Percentiles rank a stretch among this genome's conserved stretches.
Conservation (phyloP, 2,329 filamentous ascomycete genomes). For the Xylariaceae sp. region DNA sequence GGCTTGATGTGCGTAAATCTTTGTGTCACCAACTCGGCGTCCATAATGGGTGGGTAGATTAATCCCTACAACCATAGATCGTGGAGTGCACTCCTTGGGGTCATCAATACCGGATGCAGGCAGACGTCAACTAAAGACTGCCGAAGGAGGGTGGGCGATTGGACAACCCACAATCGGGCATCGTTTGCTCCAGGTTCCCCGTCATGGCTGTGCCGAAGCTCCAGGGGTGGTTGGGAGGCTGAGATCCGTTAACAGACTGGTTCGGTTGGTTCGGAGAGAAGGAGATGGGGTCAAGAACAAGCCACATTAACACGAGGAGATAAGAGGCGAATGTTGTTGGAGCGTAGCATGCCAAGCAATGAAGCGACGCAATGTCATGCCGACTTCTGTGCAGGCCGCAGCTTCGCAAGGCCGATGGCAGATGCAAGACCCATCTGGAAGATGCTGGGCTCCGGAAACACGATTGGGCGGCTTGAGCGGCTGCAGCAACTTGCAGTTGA, state of each 20-base stretch:
- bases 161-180: conserved; percentile 24
- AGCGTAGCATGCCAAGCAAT: conserved; percentile 25
- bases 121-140: conserved; percentile 28
- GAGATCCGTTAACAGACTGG: conserved; percentile 23
- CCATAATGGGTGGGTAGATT: conserved; percentile 32
- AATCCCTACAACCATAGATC: conserved; percentile 35
- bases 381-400: conserved; percentile 29
- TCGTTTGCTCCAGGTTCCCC: conserved; percentile 26
- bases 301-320: conserved; percentile 39
- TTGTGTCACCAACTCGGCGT: too few species aligned
- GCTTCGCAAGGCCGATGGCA: conserved; percentile 24
- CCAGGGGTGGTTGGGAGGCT: conserved; percentile 29
- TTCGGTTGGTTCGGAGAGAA: conserved; percentile 33
- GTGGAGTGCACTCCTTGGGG: conserved; percentile 42
- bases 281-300: conserved; percentile 30
- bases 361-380: conserved; percentile 38
- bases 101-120: conserved; percentile 32
- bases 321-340: conserved; percentile 28
- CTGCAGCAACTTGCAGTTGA: conserved; percentile 34
- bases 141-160: conserved; percentile 35
- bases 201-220: conserved; percentile 31
- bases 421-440: conserved; percentile 26
- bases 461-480: conserved; percentile 36
- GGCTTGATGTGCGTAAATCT: too few species aligned
- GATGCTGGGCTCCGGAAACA: conserved; percentile 10